These are phyloP conservation scores for Colletotrichum sp. DNA, from an alignment of 2,329 filamentous ascomycete genomes.

Conservation along the genomic window DNA sequence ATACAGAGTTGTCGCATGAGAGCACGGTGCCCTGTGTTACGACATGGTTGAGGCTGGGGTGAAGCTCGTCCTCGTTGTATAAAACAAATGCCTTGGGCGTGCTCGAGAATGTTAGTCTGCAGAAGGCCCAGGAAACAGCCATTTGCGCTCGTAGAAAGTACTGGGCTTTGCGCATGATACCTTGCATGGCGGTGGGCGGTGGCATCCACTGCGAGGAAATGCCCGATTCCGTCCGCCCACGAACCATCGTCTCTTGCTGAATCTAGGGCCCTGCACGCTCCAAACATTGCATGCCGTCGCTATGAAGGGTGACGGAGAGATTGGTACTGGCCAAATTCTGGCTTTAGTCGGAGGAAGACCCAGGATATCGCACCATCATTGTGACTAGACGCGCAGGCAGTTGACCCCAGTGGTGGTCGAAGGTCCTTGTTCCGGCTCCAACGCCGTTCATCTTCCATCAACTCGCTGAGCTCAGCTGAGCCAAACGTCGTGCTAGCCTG, in stretches of 20 bases:
- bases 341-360: background rate
- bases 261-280: background rate
- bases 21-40: background rate
- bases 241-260: background rate
- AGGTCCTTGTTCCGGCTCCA: background rate
- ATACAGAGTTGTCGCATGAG: background rate
- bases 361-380: background rate
- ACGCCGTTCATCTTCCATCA: background rate
- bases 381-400: background rate
- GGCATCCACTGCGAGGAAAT: constrained; percentile 3
- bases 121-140: background rate
- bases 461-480: background rate
- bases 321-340: background rate
- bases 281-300: background rate
- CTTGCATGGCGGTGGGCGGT: background rate
- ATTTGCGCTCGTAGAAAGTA: background rate
- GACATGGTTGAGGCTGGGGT: background rate
- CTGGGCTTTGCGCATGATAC: background rate
- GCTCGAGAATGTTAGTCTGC: background rate
- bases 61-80: background rate
- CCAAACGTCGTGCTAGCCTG: background rate
- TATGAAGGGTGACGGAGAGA: background rate
- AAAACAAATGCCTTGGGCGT: background rate
- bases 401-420: background rate
- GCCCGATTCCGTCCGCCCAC: background rate